phyloP scores from a whole-genome alignment of 2,329 filamentous ascomycete species.

The Pseudogymnoascus sp. region DNA sequence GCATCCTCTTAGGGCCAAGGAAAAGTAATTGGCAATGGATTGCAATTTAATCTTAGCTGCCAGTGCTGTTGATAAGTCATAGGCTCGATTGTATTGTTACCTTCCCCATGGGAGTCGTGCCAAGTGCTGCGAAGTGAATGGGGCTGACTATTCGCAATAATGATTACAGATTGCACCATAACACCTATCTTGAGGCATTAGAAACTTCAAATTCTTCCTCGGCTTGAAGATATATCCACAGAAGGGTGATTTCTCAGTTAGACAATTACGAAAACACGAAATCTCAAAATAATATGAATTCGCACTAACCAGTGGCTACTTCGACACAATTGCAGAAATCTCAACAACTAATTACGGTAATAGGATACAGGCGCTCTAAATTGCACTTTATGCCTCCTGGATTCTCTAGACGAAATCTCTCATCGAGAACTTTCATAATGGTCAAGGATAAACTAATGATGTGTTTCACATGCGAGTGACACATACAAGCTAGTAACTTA shows the following conservation, averaged over 20 bases:
- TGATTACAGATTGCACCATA: slow-evolving; percentile 3
- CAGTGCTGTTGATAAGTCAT: not conserved
- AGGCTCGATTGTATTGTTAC: not conserved
- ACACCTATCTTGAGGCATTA: not conserved
- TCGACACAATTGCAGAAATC: not conserved
- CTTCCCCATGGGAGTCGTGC: not conserved
- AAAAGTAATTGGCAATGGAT: not conserved
- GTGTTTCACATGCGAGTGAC: not conserved
- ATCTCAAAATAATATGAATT: not conserved
- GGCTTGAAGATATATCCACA: not conserved
- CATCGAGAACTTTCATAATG: not conserved
- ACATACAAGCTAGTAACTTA: no score
- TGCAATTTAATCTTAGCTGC: not conserved
- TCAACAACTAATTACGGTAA: not conserved
- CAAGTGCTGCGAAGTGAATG: not conserved
- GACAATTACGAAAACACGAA: not conserved
- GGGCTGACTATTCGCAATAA: not conserved
- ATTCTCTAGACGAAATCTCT: not conserved
- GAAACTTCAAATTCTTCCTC: not conserved
- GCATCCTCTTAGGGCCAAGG: slow-evolving; percentile 1
- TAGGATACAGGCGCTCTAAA: not conserved
- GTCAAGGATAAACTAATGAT: not conserved
- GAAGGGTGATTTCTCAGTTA: not conserved
- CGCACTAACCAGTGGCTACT: not conserved
- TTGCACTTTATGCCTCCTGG: not conserved